Base-by-base conservation (phyloP, 2,329 filamentous ascomycete species). In the Metarhizium robertsii region DNA sequence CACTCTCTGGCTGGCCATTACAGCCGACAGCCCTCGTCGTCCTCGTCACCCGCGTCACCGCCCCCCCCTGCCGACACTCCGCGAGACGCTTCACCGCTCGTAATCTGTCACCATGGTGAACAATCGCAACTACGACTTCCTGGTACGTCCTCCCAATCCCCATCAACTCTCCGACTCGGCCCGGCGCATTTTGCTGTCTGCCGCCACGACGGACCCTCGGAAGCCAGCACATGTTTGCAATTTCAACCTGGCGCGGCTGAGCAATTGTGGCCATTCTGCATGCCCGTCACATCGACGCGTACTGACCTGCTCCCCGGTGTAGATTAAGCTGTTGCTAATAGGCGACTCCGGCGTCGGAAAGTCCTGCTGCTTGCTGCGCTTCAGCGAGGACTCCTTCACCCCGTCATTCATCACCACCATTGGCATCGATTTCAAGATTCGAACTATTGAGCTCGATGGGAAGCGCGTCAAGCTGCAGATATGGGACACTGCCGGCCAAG, bases 371-470 rank as follows among this genome's bases (percentile, higher is more conserved):
- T 82, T 96, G 72, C 79, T 96, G 69, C 90, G 92, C 66, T 96
- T 96, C 79, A 95, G 90, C 75, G 92, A 96, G 77, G 92, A 96
- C 79, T 95, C 90, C 50, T 96, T 96, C 78, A 96, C 92, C 53
- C 92, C 92, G 47, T 95, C 90, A 65, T 96, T 96, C 80, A 96
- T 96, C 79, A 96, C 92, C 60, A 99, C 94, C 60, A 99, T 99
- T 75, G 94, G 94, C 65, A 97, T 99, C 78, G 94, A 99, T 77
- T 99, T 99, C 80, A 99, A 99, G 83, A 99, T 99, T 71, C 85
- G 94, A 64, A 99, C 94, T 62, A 99, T 99, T 76, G 94, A 99
- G 77, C 81, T 99, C 64, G 94, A 99, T 75, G 92, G 92, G 71
- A 99, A 99, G 84, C 84, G 92, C 60, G 94, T 99, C 67, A 99